Evolutionary conservation across 345 rosid genomes (phyloP), one percentile per base, ranked within the genome.

Genomic region (Hypericum perforatum): DNA sequence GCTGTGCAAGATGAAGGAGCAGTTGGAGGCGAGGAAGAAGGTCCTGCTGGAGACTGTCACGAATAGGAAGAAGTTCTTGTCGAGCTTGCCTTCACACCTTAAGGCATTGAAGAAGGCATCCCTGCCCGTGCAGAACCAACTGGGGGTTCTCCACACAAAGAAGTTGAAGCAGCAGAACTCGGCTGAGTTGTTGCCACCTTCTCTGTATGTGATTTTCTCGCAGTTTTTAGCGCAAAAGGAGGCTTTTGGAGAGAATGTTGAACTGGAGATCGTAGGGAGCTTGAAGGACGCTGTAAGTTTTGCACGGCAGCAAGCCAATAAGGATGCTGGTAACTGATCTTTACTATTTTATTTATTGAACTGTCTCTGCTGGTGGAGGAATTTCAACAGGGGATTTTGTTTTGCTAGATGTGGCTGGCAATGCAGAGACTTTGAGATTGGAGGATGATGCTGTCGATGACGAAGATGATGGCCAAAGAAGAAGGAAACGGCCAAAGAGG

Each of bases 41-140:
- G 55, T 78, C 52, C 73, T 92, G 57, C 8, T 73, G 69, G 95
- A 85, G 76, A 75, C 71, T 3, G 78, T 83, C 63, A 88, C 91
- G 9, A 85, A 83, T 62, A 67, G 95, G 47, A 88, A 72, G 67
- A 92, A 92, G 80, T 88, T 80, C 75, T 63, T 88, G 49, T 81
- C 84, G 0, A 85, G 85, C 66, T 83, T 88, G 42, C 96, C 96
- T 3, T 72, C 89, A 13, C 95, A 80, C 57, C 86, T 92, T 44
- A 88, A 92, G 63, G 75, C 96, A 39, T 76, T 92, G 29, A 88
- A 88, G 95, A 92, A 88, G 72, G 96, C 86, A 8, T 85, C 90
- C 0, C 61, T 85, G 68, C 98, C 98, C 6, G 86, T 92, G 48
- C 98, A 92, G 72, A 82, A 54, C 57, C 98, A 83, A 48, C 59